phyloP scores from a whole-genome alignment of 192 early-diverging fungal species.

The Coemansia asiatica region DNA sequence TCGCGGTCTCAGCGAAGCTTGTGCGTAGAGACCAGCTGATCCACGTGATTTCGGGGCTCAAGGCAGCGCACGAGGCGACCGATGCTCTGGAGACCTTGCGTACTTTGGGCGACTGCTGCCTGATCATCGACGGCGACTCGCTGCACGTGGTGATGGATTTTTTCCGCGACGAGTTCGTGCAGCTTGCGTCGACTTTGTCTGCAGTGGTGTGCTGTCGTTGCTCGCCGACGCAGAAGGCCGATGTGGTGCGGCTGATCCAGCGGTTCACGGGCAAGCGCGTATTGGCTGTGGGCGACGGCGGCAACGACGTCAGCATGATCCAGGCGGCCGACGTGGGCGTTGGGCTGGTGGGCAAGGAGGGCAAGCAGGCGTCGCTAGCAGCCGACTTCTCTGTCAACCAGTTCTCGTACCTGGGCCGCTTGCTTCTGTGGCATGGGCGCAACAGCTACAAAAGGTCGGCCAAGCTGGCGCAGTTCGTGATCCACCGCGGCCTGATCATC shows the following conservation, averaged over 20 bases:
- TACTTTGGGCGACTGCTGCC: conserved; percentile 69
- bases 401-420: conserved; percentile 81
- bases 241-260: conserved; percentile 81
- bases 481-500: conserved; percentile 95
- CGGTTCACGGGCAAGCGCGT: conserved; percentile 70
- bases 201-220: conserved; percentile 93
- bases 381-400: conserved; percentile 92
- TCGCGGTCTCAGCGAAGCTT: conserved; percentile 90
- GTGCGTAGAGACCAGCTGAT: conserved; percentile 85
- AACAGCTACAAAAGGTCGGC: conserved; percentile 93
- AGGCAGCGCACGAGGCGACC: conserved; percentile 36
- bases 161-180: conserved; percentile 76
- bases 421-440: conserved; percentile 93
- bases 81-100: conserved; percentile 76
- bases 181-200: conserved; percentile 70
- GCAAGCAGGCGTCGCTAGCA: conserved; percentile 88
- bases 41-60: conserved; percentile 73
- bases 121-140: conserved; percentile 93
- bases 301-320: conserved; percentile 98
- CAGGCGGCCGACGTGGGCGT: conserved; percentile 95
- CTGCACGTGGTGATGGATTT: conserved; percentile 76
- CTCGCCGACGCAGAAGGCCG: conserved; percentile 96
- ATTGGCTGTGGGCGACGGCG: conserved; percentile 92
- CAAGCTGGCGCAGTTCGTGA: conserved; percentile 93
- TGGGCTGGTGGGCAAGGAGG: conserved; percentile 96